Evolutionary conservation across 2,329 filamentous ascomycete species (phyloP).

Genomic region (Trichoderma pleuroti): DNA sequence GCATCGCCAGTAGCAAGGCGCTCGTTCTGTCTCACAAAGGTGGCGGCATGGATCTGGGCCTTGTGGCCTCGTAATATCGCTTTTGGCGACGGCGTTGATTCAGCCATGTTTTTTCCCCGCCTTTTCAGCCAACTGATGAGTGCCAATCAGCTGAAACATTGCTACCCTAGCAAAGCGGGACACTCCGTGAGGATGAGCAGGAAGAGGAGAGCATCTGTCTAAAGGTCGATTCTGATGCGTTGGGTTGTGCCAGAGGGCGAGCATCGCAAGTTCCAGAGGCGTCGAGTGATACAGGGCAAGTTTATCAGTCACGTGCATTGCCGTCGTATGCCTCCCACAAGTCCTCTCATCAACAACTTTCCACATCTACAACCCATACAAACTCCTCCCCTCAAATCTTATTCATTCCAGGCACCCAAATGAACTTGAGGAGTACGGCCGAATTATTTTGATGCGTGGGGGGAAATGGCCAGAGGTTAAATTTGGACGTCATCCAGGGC

Average conservation of each 20-base stretch:
- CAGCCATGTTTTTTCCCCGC: constrained; percentile 26
- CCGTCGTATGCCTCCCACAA: not conserved
- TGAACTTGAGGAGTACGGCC: too few species aligned
- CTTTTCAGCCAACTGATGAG: not conserved
- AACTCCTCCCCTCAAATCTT: not conserved
- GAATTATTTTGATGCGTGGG: not conserved
- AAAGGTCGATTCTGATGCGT: not conserved
- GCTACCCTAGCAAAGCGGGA: not conserved
- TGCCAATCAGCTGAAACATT: constrained; percentile 1
- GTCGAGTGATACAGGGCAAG: not conserved
- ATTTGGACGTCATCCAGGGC: not conserved
- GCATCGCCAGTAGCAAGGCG: constrained; percentile 84
- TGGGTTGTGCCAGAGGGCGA: not conserved
- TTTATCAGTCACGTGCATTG: not conserved
- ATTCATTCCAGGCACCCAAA: too few species aligned
- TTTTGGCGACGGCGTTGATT: constrained; percentile 40
- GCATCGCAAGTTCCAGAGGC: not conserved
- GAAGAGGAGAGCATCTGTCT: not conserved
- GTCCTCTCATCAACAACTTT: not conserved
- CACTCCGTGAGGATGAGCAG: not conserved
- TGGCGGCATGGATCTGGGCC: constrained; percentile 71
- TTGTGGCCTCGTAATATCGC: constrained; percentile 80
- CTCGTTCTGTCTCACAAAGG: constrained; percentile 69
- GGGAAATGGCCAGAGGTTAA: not conserved
- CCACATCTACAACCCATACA: not conserved